phyloP scores from a whole-genome alignment of 441 rosid species.

The Biscutella auriculata region DNA sequence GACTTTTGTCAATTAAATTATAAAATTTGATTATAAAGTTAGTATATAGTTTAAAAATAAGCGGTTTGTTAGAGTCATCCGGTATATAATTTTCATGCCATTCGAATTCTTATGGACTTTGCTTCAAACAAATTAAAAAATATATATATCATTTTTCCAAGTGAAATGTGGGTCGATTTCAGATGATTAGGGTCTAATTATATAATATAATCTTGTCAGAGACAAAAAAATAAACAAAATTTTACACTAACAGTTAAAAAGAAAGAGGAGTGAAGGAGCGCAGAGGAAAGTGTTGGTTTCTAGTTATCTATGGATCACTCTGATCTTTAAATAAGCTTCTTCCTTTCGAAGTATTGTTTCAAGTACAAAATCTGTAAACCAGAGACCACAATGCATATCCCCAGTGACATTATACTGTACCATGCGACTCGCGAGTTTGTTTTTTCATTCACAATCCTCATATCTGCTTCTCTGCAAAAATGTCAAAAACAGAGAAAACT shows the following conservation, averaged over 20 bases:
- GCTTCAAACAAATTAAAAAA: too few relatives aligned
- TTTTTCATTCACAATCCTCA: constrained; percentile 55
- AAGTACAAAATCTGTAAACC: constrained; percentile 57
- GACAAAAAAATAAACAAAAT: constrained; percentile 4
- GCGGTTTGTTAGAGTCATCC: too few relatives aligned
- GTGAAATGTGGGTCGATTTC: too few relatives aligned
- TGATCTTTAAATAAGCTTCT: constrained; percentile 83
- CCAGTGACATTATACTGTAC: constrained; percentile 67
- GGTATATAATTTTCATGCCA: too few relatives aligned
- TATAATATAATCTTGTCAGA: too few relatives aligned
- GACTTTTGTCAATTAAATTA: too few relatives aligned
- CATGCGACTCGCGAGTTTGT: constrained; percentile 61
- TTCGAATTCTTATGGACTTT: too few relatives aligned
- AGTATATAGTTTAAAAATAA: too few relatives aligned
- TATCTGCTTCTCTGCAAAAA: constrained; percentile 66
- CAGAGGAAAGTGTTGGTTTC: constrained; percentile 1
- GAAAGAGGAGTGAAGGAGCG: not conserved
- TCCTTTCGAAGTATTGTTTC: constrained; percentile 70
- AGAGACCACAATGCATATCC: constrained; percentile 51
- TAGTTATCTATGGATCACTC: constrained; percentile 10
- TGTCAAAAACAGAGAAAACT: not conserved
- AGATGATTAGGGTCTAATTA: too few relatives aligned
- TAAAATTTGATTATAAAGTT: too few relatives aligned
- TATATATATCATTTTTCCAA: too few relatives aligned
- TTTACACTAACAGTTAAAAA: not conserved